Evolutionary conservation across 768 basidiomycete species (phyloP).

Genomic region (Plicaturopsis crispa): DNA sequence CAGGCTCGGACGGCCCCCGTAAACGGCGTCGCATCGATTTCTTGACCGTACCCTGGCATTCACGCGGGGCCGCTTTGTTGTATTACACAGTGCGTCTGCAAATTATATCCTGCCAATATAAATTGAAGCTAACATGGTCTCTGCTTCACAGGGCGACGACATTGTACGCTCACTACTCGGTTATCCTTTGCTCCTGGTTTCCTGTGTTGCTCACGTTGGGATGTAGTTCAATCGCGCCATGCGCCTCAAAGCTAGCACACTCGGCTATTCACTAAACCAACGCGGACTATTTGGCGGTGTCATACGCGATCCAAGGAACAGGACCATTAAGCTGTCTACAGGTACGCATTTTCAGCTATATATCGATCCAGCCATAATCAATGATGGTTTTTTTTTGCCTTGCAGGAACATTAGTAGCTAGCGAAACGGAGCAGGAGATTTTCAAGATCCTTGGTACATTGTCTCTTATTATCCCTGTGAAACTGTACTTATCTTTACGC

Average conservation of each 20-base stretch:
- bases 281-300: slow-evolving; percentile 71
- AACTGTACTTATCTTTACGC: slow-evolving; percentile 1
- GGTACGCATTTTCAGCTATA: slow-evolving; percentile 31
- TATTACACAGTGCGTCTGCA: slow-evolving; percentile 71
- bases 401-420: slow-evolving; percentile 63
- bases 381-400: neutral
- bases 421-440: slow-evolving; percentile 82
- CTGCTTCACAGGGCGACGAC: slow-evolving; percentile 63
- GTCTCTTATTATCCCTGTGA: neutral
- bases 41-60: slow-evolving; percentile 71
- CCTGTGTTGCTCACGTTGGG: slow-evolving; percentile 1
- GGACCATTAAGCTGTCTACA: slow-evolving; percentile 48
- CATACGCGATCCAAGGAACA: slow-evolving; percentile 58
- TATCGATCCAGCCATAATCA: neutral
- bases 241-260: slow-evolving; percentile 71
- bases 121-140: slow-evolving; percentile 1
- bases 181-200: slow-evolving; percentile 1
- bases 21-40: slow-evolving; percentile 78
- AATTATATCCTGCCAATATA: neutral
- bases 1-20: slow-evolving; percentile 24
- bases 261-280: slow-evolving; percentile 86
- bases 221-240: slow-evolving; percentile 84
- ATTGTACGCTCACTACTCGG: slow-evolving; percentile 49
- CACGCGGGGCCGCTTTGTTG: slow-evolving; percentile 78
- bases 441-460: slow-evolving; percentile 55